These are phyloP conservation scores for Fusarium tuaranense DNA, from an alignment of 2,329 filamentous ascomycete genomes.

Conservation along the genomic window DNA sequence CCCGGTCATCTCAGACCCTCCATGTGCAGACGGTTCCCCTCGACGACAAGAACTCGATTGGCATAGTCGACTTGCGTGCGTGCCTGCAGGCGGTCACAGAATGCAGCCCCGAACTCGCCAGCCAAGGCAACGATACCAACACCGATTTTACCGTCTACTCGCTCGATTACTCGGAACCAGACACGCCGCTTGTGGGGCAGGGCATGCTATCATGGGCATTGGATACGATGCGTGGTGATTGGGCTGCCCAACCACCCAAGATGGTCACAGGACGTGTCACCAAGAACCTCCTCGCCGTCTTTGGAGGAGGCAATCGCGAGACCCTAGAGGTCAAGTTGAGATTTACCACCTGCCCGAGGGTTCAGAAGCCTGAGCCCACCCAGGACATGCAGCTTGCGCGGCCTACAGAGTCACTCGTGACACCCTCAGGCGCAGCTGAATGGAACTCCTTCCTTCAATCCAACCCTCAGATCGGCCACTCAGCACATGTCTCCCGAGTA, in stretches of 20 bases:
- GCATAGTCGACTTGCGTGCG: conserved; percentile 86
- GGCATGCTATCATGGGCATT: conserved; percentile 92
- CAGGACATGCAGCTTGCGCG: conserved; percentile 42
- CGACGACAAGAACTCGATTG: conserved; percentile 84
- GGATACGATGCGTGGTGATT: conserved; percentile 52
- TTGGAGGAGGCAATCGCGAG: conserved; percentile 85
- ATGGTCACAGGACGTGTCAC: conserved; percentile 92
- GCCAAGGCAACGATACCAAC: conserved; percentile 80
- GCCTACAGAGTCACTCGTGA: conserved; percentile 53
- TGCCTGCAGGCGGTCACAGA: conserved; percentile 85
- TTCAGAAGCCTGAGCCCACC: conserved; percentile 47
- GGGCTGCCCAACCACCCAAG: conserved; percentile 69
- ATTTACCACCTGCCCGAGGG: conserved; percentile 80
- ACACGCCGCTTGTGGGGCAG: conserved; percentile 92
- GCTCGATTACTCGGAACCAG: conserved; percentile 95
- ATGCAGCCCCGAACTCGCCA: conserved; percentile 84
- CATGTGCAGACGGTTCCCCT: conserved; percentile 84
- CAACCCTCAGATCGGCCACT: conserved; percentile 67
- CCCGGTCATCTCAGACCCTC: conserved; percentile 83
- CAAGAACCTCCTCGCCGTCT: conserved; percentile 85
- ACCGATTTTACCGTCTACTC: conserved; percentile 97
- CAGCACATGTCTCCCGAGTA: conserved; percentile 48
- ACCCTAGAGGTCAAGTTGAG: conserved; percentile 94
- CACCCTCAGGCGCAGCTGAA: conserved; percentile 74
- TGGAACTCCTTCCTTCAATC: conserved; percentile 84